Base-by-base conservation (phyloP, 345 rosid species). In the Arabis hirsuta region DNA sequence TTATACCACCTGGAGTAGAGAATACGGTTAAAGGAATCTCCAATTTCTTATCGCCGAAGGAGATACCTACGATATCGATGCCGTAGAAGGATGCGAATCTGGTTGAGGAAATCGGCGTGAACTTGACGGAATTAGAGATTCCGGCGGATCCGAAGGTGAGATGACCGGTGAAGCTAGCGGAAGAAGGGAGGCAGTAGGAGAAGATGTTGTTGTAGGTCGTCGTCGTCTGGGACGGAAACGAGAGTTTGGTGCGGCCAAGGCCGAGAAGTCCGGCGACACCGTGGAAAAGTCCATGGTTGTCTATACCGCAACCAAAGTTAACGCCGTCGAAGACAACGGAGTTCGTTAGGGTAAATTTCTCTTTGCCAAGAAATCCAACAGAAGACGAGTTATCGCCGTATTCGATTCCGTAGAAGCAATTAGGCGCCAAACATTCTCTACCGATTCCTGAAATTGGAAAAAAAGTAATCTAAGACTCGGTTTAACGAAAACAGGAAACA, bases 141-240 rank as follows among this genome's bases (percentile, higher is more conserved):
- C 74, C 57, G 9, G 82, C 71, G 61, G 68, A 55, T 55, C 92
- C 92, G 39, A 92, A 88, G 9, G 83, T 79, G 66, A 92, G 86
- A 84, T 81, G 85, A 2, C 98, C 98, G 2, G 86, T 84, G 54
- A 76, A 39, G 78, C 83, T 73, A 1, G 85, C 0, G 13, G 90
- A 68, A 11, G 98, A 85, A 0, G 98, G 96, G 7, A 92, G 82
- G 51, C 98, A 92, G 39, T 92, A 92, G 9, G 98, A 90, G 80
- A 92, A 90, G 29, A 83, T 24, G 16, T 84, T 81, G 19, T 80
- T 82, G 75, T 88, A 92, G 8, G 74, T 82, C 3, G 12, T 3
- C 7, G 86, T 82, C 2, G 90, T 85, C 74, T 92, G 98, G 5
- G 86, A 80, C 31, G 90, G 86, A 2, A 88, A 14, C 0, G 98